Evolutionary conservation across 192 early-diverging fungal species (phyloP).

Genomic region (Mortierella antarctica): DNA sequence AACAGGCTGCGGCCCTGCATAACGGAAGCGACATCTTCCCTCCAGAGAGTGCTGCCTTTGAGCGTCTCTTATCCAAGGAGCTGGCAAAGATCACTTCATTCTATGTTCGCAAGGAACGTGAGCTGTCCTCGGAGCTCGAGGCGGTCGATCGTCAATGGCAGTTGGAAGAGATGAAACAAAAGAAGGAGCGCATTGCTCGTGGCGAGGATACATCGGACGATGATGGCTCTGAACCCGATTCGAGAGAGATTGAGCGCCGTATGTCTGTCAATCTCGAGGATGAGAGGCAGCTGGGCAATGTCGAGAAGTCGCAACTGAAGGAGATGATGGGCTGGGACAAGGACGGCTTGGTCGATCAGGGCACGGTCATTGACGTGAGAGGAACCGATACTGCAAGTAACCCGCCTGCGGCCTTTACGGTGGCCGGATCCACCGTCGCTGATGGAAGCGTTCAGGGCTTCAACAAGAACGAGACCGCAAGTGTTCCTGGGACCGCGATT

Average conservation of each 20-base stretch:
- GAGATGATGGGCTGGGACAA: constrained; percentile 44
- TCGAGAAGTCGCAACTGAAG: constrained; percentile 34
- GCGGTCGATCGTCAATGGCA: constrained; percentile 51
- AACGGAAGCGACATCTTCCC: constrained; percentile 44
- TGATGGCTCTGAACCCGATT: not conserved
- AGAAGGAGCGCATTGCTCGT: constrained; percentile 12
- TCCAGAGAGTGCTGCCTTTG: constrained; percentile 42
- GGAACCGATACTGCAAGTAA: constrained; percentile 7
- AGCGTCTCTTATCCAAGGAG: constrained; percentile 27
- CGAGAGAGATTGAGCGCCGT: constrained; percentile 16
- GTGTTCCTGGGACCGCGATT: constrained; percentile 6
- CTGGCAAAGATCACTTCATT: constrained; percentile 87
- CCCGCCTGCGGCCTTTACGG: constrained; percentile 1
- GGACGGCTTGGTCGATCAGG: constrained; percentile 37
- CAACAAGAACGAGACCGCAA: not conserved
- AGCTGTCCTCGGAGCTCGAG: constrained; percentile 76
- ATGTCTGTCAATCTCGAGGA: constrained; percentile 34
- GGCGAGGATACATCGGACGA: not conserved
- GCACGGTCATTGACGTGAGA: not conserved
- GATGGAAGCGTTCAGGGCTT: constrained; percentile 13
- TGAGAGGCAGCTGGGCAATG: constrained; percentile 24
- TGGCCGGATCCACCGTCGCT: constrained; percentile 24
- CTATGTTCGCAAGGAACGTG: constrained; percentile 85
- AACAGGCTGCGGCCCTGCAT: constrained; percentile 13
- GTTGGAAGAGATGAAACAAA: constrained; percentile 26